These are phyloP conservation scores for Hemerocallis citrina DNA, from an alignment of 106 monocot species.

Conservation along the genomic window DNA sequence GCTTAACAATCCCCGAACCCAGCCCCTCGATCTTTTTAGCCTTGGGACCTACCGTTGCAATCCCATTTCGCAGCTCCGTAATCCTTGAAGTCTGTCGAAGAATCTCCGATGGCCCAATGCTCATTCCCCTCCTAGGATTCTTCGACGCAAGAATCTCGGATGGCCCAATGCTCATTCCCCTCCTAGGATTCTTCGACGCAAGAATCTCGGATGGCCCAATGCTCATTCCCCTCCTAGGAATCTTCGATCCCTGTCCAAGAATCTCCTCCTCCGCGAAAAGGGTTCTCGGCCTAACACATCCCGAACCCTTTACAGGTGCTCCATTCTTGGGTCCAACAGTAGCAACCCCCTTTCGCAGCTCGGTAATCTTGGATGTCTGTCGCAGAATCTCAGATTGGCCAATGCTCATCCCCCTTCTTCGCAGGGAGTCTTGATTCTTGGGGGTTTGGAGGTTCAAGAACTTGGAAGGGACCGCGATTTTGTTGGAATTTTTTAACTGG, in stretches of 20 bases:
- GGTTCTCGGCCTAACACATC: conserved; percentile 26
- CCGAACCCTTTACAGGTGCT: neutral
- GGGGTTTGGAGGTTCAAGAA: conserved; percentile 31
- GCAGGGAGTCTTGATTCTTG: conserved; percentile 4
- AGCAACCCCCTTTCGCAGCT: conserved; percentile 33
- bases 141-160: conserved; percentile 34
- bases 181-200: conserved; percentile 13
- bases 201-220: conserved; percentile 65
- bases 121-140: conserved; percentile 32
- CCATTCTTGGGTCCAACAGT: conserved; percentile 31
- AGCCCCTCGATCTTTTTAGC: conserved; percentile 9
- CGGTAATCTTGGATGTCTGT: conserved; percentile 18
- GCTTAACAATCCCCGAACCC: conserved; percentile 9
- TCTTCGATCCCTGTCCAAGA: neutral
- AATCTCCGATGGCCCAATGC: conserved; percentile 72
- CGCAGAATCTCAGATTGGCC: conserved; percentile 56
- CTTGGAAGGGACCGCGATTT: conserved; percentile 37
- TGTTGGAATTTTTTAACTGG: conserved; percentile 19
- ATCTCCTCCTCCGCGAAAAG: conserved; percentile 32
- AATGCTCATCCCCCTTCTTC: conserved; percentile 49
- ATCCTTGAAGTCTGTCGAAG: conserved; percentile 12
- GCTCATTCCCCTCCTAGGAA: conserved; percentile 53
- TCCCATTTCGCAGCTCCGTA: conserved; percentile 38
- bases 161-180: conserved; percentile 62
- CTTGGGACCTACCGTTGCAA: conserved; percentile 28